Evolutionary conservation across 208 protist genomes (phyloP), one percentile per base, ranked within the genome.

Genomic region (Spongospora subterranea): DNA sequence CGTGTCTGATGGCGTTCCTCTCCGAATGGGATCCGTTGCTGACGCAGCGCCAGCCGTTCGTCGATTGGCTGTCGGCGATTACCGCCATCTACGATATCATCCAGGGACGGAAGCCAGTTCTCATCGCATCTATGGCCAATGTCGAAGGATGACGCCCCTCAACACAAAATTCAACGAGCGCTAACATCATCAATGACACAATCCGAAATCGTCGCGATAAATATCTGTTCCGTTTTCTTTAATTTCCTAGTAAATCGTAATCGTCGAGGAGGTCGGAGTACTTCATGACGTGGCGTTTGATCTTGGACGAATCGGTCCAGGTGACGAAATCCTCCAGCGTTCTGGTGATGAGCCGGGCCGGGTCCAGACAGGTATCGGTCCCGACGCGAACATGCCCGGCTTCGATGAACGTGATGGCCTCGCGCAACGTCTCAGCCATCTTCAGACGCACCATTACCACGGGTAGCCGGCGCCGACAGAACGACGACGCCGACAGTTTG

Each of bases 261-360:
- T 96, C 95, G 91, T 96, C 95, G n/a, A 96, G 92, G 46, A 94
- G 88, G 90, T 96, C 93, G 32, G 20, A 38, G 95, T 97, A 97
- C 76, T 95, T 93, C 45, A 96, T 77, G 35, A 97, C 93, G 41
- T 96, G 95, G 41, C 93, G 41, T 82, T 93, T 93, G 91, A 97
- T 96, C 92, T 95, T 94, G 60, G 94, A 96, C 0, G 90, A 93
- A 90, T 97, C 95, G 0, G 95, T 93, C 96, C 96, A 97, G 29
- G 95, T 97, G 29, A 97, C 90, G 88, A 95, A 96, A 93, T 97
- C 96, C 89, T 97, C 95, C 54, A 96, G 90, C 41, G 93, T 93
- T 82, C 94, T 90, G 0, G 94, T 96, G 41, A 97, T 94, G n/a
- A 96, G 90, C 54, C 95, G 96, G 29, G 96, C 94, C 20, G 96